Percentiles rank a stretch among this genome's conserved stretches.
phyloP scores from a whole-genome alignment of 495 filamentous ascomycete genomes.

The Rostrohypoxylon terebratum region DNA sequence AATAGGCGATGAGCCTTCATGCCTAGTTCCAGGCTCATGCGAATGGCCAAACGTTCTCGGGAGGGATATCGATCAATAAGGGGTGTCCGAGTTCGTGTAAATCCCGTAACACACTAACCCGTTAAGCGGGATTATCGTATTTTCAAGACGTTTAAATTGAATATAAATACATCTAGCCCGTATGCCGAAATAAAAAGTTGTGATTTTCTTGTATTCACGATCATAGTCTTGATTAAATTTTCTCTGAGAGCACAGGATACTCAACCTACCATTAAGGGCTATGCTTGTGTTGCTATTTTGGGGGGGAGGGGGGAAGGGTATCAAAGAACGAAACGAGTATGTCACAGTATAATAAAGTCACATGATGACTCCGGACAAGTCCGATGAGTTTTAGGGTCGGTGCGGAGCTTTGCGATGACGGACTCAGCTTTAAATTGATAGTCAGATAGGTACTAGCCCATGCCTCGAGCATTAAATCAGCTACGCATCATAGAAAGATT shows the following conservation, averaged over 20 bases:
- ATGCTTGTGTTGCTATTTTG: too few relatives aligned
- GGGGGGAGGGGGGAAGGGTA: neutral
- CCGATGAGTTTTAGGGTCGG: slow-evolving; percentile 3
- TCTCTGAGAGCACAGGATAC: neutral
- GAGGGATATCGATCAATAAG: too few relatives aligned
- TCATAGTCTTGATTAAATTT: neutral
- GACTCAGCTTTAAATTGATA: neutral
- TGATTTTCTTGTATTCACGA: too few relatives aligned
- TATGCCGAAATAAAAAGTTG: too few relatives aligned
- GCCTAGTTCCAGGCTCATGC: neutral
- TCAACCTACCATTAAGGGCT: too few relatives aligned
- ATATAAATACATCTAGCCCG: too few relatives aligned
- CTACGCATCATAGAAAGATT: neutral
- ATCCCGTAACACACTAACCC: too few relatives aligned
- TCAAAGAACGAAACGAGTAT: neutral
- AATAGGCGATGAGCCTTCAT: neutral
- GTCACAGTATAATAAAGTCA: neutral
- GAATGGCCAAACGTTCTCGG: neutral
- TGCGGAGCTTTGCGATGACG: slow-evolving; percentile 1
- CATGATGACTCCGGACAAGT: neutral
- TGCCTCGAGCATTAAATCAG: neutral
- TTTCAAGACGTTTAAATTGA: too few relatives aligned
- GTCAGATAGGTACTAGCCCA: neutral
- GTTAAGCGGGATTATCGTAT: too few relatives aligned
- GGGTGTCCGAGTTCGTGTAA: too few relatives aligned